Evolutionary conservation across 352 stramenopile genomes (phyloP), one percentile per base, ranked within the genome.

Genomic region (Pythium volutum): DNA sequence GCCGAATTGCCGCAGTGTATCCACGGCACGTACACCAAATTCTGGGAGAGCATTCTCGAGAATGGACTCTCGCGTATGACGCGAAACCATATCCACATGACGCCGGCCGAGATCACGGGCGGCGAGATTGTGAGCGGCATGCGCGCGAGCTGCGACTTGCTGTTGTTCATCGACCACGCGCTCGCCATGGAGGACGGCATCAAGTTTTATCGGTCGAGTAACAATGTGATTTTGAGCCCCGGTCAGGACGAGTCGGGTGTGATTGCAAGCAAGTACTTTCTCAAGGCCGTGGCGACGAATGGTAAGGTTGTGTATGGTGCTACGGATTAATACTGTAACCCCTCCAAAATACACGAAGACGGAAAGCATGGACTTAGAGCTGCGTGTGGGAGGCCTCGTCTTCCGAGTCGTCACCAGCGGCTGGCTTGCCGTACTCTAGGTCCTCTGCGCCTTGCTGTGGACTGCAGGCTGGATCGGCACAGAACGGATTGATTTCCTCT

Each of bases 41-140:
- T 77, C 48, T 95, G 86, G 86, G 68, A 74, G 6, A 85, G 78
- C 39, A 95, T 95, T 36, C 61, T 67, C 41, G 59, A 67, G 15
- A 61, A 58, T 0, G 87, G 87, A 0, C 59, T 96, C 6, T 87
- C 66, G 20, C 85, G 84, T 18, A 96, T 96, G 87, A 65, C 71
- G 55, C 73, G 87, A 6, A 96, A 96, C 52, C 87, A 96, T 53
- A 91, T 96, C 25, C 87, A 96, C 61, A 91, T 95, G 59, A 79
- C 85, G 14, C 67, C 89, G 15, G 66, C 56, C 9, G 78, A 91
- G 18, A 61, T 75, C 1, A 57, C 48, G 22, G 62, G 58, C 10
- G 73, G 84, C 4, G 69, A 91, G 4, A 79, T 95, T 29, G 78
- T 94, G 20, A 94, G 85, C 42, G 85, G 85, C 58, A 91, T 96